Evolutionary conservation across 2,329 filamentous ascomycete genomes (phyloP).

Genomic region (Colletotrichum theobromicola): DNA sequence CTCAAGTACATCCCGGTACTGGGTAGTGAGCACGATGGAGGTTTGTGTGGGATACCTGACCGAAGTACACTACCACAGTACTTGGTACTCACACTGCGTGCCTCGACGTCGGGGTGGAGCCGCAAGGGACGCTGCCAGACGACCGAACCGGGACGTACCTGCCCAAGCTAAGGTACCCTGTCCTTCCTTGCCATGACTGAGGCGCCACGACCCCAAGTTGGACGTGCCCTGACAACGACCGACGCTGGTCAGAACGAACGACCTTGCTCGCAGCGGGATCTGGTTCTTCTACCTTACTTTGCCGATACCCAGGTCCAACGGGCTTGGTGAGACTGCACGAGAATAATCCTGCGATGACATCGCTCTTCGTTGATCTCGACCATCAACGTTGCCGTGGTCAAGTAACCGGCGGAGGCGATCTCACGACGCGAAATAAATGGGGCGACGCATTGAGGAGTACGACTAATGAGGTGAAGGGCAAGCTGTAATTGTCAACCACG

Average conservation of each 20-base stretch:
- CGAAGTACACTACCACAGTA: neutral
- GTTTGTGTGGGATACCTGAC: neutral
- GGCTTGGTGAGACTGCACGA: neutral
- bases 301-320: neutral
- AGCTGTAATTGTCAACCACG: neutral
- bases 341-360: neutral
- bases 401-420: neutral
- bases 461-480: neutral
- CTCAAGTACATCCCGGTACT: neutral
- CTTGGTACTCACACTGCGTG: neutral
- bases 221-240: neutral
- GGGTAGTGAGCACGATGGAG: neutral
- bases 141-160: neutral
- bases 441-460: neutral
- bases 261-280: neutral
- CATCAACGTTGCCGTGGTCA: neutral
- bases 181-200: neutral
- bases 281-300: neutral
- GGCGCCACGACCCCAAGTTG: neutral
- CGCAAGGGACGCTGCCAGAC: constrained; percentile 9
- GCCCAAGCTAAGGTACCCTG: neutral
- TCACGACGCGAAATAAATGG: neutral
- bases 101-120: constrained; percentile 8
- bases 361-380: neutral
- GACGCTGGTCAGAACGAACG: neutral